Conservation (phyloP, 1,139 yeast species). For the Debaryomyces singareniensis region DNA sequence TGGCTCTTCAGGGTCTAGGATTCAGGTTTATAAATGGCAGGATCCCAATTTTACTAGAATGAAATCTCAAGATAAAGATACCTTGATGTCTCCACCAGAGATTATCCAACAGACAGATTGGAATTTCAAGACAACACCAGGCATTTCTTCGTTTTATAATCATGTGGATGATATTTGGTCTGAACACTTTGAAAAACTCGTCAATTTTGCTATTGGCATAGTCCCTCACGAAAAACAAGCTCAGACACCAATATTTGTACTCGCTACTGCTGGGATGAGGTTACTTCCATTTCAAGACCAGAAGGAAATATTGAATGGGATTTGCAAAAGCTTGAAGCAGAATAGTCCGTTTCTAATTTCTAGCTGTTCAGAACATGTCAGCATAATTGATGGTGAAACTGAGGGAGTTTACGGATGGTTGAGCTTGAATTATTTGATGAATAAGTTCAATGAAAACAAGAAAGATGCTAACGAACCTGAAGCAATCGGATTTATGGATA, state of each 20-base stretch:
- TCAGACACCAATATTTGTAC: slow-evolving; percentile 64
- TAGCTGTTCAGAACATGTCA: slow-evolving; percentile 55
- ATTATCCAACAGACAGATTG: slow-evolving; percentile 54
- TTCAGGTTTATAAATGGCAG: slow-evolving; percentile 65
- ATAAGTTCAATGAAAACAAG: slow-evolving; percentile 44
- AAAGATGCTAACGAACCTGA: slow-evolving; percentile 25
- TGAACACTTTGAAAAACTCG: slow-evolving; percentile 49
- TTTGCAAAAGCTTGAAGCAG: slow-evolving; percentile 43
- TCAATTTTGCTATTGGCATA: slow-evolving; percentile 51
- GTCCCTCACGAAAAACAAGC: slow-evolving; percentile 48
- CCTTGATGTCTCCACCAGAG: slow-evolving; percentile 52
- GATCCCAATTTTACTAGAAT: slow-evolving; percentile 29
- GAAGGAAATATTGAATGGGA: slow-evolving; percentile 41
- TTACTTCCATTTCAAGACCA: slow-evolving; percentile 42
- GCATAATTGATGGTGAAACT: slow-evolving; percentile 72
- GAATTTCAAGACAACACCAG: slow-evolving; percentile 62
- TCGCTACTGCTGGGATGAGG: slow-evolving; percentile 84
- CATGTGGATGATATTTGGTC: slow-evolving; percentile 47
- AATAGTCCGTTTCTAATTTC: slow-evolving; percentile 45
- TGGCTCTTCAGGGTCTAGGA: slow-evolving; percentile 76
- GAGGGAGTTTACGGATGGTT: slow-evolving; percentile 84
- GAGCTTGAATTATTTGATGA: slow-evolving; percentile 62
- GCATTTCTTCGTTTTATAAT: slow-evolving; percentile 55
- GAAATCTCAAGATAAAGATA: slow-evolving; percentile 15
- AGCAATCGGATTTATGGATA: slow-evolving; percentile 80